Conservation (phyloP, 345 rosid genomes). For the Diplotaxis tenuifolia region DNA sequence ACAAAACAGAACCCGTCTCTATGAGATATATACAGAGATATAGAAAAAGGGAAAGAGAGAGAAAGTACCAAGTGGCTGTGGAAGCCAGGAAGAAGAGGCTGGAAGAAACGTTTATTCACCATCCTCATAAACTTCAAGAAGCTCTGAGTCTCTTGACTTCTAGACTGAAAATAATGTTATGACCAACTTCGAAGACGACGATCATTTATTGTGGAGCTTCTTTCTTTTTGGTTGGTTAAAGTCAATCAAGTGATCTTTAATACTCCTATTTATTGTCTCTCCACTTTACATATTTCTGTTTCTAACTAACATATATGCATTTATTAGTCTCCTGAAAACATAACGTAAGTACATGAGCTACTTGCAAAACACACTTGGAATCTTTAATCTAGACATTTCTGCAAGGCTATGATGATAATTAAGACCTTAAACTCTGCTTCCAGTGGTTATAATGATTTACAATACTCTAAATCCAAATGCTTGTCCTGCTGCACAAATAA, state of each 20-base stretch:
- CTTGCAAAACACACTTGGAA: no score
- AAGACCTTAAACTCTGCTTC: no score
- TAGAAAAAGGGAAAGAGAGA: neutral
- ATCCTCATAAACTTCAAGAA: neutral
- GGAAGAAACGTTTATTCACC: constrained; percentile 25
- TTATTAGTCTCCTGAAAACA: neutral
- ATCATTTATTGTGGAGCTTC: neutral
- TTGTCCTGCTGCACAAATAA: no score
- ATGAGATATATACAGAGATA: neutral
- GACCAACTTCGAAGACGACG: neutral
- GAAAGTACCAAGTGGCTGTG: constrained; percentile 13
- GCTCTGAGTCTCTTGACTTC: neutral
- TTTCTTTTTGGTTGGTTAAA: constrained; percentile 4
- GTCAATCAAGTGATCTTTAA: neutral
- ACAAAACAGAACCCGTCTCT: neutral
- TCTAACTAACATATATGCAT: neutral
- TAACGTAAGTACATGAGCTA: no score
- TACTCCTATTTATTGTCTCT: neutral
- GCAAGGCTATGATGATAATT: no score
- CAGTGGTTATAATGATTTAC: no score
- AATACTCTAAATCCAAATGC: no score
- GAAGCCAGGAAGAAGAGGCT: constrained; percentile 26
- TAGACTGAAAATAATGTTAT: neutral
- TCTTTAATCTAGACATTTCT: no score
- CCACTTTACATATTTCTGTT: neutral